Conservation (phyloP, 2,329 filamentous ascomycete species). For the Sporothrix curviconia region DNA sequence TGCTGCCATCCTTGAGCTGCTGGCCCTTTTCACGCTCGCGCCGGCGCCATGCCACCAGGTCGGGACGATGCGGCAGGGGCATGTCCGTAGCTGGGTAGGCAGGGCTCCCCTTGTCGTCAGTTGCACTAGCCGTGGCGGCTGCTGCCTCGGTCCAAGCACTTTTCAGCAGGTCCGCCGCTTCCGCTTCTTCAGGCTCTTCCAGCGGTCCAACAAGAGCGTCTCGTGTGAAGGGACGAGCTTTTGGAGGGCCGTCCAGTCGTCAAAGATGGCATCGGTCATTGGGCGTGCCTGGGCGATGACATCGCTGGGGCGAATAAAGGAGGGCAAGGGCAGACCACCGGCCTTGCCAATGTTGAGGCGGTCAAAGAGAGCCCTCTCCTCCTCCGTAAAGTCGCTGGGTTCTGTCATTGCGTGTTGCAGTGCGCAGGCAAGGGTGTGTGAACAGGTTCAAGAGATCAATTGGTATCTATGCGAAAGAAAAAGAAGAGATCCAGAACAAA, state of each 20-base stretch:
- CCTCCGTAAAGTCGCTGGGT: slow-evolving; percentile 17
- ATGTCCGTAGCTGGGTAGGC: background rate
- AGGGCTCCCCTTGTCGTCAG: background rate
- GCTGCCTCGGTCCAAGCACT: background rate
- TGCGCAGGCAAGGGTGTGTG: background rate
- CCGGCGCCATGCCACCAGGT: slow-evolving; percentile 15
- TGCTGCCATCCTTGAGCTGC: background rate
- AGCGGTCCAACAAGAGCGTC: slow-evolving; percentile 4
- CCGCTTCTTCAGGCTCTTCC: slow-evolving; percentile 16
- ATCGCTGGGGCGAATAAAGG: slow-evolving; percentile 18
- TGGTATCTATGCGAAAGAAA: background rate
- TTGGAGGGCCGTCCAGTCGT: slow-evolving; percentile 1
- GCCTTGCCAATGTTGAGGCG: slow-evolving; percentile 18
- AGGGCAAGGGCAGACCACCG: slow-evolving; percentile 17
- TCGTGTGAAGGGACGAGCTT: background rate
- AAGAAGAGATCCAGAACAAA: background rate
- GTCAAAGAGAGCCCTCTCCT: slow-evolving; percentile 17
- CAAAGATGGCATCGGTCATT: slow-evolving; percentile 14
- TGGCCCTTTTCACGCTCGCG: slow-evolving; percentile 7
- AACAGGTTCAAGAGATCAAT: background rate
- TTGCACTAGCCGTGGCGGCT: background rate
- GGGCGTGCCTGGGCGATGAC: slow-evolving; percentile 7
- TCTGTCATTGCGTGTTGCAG: background rate
- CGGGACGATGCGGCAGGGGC: slow-evolving; percentile 14
- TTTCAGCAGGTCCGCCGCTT: slow-evolving; percentile 15